Evolutionary conservation across 306 rosid genomes (phyloP).

Genomic region (Inga laurina): DNA sequence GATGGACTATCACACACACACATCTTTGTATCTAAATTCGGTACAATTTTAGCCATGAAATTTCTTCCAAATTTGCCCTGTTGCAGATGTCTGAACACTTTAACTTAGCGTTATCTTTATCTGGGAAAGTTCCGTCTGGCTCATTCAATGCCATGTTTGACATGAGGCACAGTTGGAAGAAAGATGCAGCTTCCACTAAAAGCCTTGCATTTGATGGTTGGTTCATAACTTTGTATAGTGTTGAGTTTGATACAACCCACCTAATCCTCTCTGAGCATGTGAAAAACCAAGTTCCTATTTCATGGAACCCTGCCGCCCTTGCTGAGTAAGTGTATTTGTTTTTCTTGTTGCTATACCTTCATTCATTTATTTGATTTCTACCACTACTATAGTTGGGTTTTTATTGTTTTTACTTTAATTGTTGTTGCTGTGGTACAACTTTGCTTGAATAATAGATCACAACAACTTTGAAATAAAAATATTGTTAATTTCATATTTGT

Average conservation of each 20-base stretch:
- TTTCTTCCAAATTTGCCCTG: neutral
- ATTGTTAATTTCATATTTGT: neutral
- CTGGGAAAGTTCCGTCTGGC: conserved; percentile 65
- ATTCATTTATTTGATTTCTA: neutral
- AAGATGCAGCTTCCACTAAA: conserved; percentile 57
- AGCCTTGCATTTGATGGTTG: conserved; percentile 64
- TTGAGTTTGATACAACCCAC: conserved; percentile 57
- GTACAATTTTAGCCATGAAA: neutral
- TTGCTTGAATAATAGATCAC: neutral
- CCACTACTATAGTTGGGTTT: neutral
- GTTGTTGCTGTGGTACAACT: neutral
- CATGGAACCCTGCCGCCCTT: conserved; percentile 77
- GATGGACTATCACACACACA: neutral
- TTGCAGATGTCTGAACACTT: conserved; percentile 64
- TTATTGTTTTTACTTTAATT: neutral
- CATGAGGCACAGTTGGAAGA: conserved; percentile 56
- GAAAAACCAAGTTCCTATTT: conserved; percentile 52
- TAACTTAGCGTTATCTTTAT: conserved; percentile 46
- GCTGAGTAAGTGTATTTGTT: conserved; percentile 50
- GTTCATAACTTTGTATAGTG: conserved; percentile 54
- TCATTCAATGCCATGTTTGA: conserved; percentile 58
- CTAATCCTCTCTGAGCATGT: conserved; percentile 44
- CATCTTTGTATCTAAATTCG: neutral
- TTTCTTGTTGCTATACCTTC: neutral
- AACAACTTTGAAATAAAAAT: neutral